These are phyloP conservation scores for Zea mays DNA, from an alignment of 176 grass and related monocot genomes.

Conservation along the genomic window Zm-B73-REFERENCE-NAM-5.0 NC_050096.1:287996501-287997000, in stretches of 20 bases:
- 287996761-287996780: slow-evolving; percentile 89
- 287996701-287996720: slow-evolving; percentile 93
- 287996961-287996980: too few relatives aligned
- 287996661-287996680: slow-evolving; percentile 96
- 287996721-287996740: slow-evolving; percentile 86
- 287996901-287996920: too few relatives aligned
- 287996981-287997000: background rate
- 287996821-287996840: too few relatives aligned
- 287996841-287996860: too few relatives aligned
- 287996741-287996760: slow-evolving; percentile 85
- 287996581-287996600: slow-evolving; percentile 73
- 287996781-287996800: slow-evolving; percentile 57
- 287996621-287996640: slow-evolving; percentile 91
- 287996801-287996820: too few relatives aligned
- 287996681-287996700: slow-evolving; percentile 80
- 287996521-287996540: slow-evolving; percentile 62
- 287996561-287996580: slow-evolving; percentile 87
- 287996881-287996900: too few relatives aligned
- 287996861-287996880: too few relatives aligned
- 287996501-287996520: slow-evolving; percentile 83
- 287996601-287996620: slow-evolving; percentile 89
- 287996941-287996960: too few relatives aligned
- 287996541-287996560: slow-evolving; percentile 61
- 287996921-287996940: too few relatives aligned
- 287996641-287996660: slow-evolving; percentile 86